phyloP scores from a whole-genome alignment of 495 filamentous ascomycete species.

The Daldinia concentrica region DNA sequence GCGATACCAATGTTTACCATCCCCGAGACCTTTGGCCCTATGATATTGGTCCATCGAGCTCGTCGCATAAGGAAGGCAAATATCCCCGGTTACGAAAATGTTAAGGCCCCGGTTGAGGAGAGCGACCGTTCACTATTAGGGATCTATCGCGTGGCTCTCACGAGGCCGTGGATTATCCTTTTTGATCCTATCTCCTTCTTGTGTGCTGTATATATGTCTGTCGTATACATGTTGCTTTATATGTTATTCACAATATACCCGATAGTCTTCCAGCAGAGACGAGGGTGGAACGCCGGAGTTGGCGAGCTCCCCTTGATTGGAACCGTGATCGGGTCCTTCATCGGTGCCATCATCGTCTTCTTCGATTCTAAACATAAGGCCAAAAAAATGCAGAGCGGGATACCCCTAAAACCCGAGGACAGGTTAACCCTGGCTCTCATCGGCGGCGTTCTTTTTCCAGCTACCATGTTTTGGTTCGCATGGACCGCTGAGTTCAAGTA shows the following conservation, averaged over 20 bases:
- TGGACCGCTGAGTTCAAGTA: constrained; percentile 51
- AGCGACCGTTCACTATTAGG: constrained; percentile 51
- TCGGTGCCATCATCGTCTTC: constrained; percentile 55
- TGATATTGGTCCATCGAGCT: constrained; percentile 71
- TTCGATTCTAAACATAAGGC: constrained; percentile 45
- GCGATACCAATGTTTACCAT: constrained; percentile 58
- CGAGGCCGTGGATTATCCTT: constrained; percentile 54
- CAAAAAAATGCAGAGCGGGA: constrained; percentile 42
- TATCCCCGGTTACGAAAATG: constrained; percentile 56
- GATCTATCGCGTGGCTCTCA: constrained; percentile 62
- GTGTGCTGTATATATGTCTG: constrained; percentile 60
- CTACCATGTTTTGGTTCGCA: constrained; percentile 65
- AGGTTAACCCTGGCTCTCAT: constrained; percentile 57
- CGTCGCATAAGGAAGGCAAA: constrained; percentile 50
- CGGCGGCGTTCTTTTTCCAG: constrained; percentile 58
- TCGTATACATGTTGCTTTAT: constrained; percentile 64
- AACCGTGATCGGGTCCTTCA: constrained; percentile 46
- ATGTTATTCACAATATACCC: constrained; percentile 64
- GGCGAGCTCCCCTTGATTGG: constrained; percentile 61
- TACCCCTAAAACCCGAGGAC: constrained; percentile 51
- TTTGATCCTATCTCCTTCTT: constrained; percentile 59
- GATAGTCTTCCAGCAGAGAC: constrained; percentile 62
- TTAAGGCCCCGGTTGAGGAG: constrained; percentile 57
- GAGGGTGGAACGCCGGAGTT: constrained; percentile 64
- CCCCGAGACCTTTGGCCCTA: constrained; percentile 74